Conservation (phyloP, 2,329 filamentous ascomycete genomes). For the Arthroderma sp. region DNA sequence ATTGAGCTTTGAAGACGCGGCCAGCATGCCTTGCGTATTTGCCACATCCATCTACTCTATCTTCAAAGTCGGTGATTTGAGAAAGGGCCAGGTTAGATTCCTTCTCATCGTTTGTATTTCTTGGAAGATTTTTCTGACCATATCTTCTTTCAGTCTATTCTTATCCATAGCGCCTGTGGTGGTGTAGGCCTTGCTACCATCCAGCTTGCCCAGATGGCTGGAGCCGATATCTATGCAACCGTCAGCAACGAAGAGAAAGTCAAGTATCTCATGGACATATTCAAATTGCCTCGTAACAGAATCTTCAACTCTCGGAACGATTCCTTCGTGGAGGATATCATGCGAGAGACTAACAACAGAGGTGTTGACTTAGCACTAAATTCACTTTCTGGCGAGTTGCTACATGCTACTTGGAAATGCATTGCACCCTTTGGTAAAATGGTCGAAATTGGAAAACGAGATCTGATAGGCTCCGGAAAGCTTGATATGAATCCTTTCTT, state of each 20-base stretch:
- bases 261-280: constrained; percentile 12
- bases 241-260: constrained; percentile 14
- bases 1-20: constrained; percentile 15
- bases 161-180: constrained; percentile 18
- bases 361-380: constrained; percentile 16
- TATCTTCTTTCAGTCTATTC: constrained; percentile 14
- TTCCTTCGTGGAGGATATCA: constrained; percentile 12
- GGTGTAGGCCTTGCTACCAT: constrained; percentile 18
- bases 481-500: constrained; percentile 9
- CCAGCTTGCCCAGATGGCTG: constrained; percentile 14
- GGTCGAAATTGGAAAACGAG: constrained; percentile 14
- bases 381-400: constrained; percentile 12
- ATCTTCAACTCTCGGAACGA: constrained; percentile 12
- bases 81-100: constrained; percentile 5
- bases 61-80: constrained; percentile 12
- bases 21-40: constrained; percentile 11
- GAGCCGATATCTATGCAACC: constrained; percentile 17
- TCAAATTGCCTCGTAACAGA: constrained; percentile 9
- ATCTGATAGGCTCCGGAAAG: constrained; percentile 5
- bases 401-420: constrained; percentile 11
- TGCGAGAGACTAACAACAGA: constrained; percentile 8
- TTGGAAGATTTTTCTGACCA: no score
- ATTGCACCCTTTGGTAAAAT: constrained; percentile 14
- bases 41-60: constrained; percentile 14
- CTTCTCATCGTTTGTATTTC: no score